Evolutionary conservation across 2,329 filamentous ascomycete genomes (phyloP).

Genomic region (Stylonectria norvegica): DNA sequence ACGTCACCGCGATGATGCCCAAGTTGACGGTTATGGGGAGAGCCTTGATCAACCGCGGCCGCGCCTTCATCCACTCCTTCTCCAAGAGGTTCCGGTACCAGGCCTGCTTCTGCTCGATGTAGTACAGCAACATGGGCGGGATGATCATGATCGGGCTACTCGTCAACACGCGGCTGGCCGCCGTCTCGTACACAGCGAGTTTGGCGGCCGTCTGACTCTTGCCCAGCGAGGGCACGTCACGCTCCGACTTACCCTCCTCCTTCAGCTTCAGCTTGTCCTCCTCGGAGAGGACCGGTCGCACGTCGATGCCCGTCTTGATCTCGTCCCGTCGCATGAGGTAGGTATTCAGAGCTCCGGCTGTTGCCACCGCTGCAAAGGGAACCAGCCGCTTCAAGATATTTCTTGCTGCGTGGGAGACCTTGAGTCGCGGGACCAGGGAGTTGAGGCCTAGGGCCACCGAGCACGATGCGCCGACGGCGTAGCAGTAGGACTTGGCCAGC

Average conservation of each 20-base stretch:
- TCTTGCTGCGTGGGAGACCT: constrained; percentile 71
- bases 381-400: constrained; percentile 81
- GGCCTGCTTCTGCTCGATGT: constrained; percentile 60
- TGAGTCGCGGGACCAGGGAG: constrained; percentile 80
- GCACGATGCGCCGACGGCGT: constrained; percentile 90
- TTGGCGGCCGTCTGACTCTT: constrained; percentile 85
- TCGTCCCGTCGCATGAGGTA: constrained; percentile 98
- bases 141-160: constrained; percentile 96
- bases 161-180: constrained; percentile 86
- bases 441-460: constrained; percentile 91
- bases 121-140: constrained; percentile 80
- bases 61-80: constrained; percentile 73
- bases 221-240: constrained; percentile 69
- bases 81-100: constrained; percentile 44
- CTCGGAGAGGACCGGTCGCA: constrained; percentile 77
- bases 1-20: constrained; percentile 80
- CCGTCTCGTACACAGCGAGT: constrained; percentile 89
- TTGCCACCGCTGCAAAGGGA: constrained; percentile 92
- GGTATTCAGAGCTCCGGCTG: constrained; percentile 87
- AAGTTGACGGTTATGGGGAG: constrained; percentile 77
- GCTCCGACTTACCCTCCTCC: constrained; percentile 58
- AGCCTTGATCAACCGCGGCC: constrained; percentile 59
- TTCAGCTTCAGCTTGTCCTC: constrained; percentile 59
- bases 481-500: constrained; percentile 83
- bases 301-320: constrained; percentile 87